These are phyloP conservation scores for Stephania yunnanensis DNA, from an alignment of 164 flowering plant genomes.

Conservation along the genomic window DNA sequence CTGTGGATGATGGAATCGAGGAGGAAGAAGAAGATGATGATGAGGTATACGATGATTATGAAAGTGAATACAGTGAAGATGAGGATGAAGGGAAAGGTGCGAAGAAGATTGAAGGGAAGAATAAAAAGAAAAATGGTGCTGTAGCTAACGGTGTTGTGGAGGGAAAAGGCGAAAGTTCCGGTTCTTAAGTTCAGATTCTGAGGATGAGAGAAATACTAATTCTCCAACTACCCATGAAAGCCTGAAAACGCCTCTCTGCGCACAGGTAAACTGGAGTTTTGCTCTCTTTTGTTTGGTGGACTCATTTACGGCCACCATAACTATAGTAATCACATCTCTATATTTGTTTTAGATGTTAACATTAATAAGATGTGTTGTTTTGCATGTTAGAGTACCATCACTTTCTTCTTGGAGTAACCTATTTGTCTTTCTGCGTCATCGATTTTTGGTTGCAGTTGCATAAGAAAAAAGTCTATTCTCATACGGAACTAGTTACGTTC, in stretches of 20 bases:
- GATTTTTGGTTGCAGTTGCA: too few species aligned
- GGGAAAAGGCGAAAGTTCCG: slow-evolving; percentile 30
- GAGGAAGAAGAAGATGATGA: slow-evolving; percentile 73
- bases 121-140: slow-evolving; percentile 34
- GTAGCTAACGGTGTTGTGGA: slow-evolving; percentile 27
- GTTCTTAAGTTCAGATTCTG: slow-evolving; percentile 40
- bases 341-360: not conserved
- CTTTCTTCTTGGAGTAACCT: slow-evolving; percentile 1
- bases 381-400: too few species aligned
- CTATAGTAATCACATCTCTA: slow-evolving; percentile 5
- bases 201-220: slow-evolving; percentile 19
- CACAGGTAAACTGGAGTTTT: not conserved
- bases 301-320: slow-evolving; percentile 1
- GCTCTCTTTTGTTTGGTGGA: slow-evolving; percentile 5
- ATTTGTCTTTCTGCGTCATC: slow-evolving; percentile 7
- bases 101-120: slow-evolving; percentile 39
- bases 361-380: slow-evolving; percentile 6
- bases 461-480: too few species aligned
- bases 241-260: not conserved
- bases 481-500: too few species aligned
- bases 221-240: not conserved
- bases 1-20: slow-evolving; percentile 52
- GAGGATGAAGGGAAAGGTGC: slow-evolving; percentile 43
- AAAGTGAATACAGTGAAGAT: slow-evolving; percentile 96
- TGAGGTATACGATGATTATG: slow-evolving; percentile 74